phyloP scores from a whole-genome alignment of 306 rosid species.

The Bauhinia variegata region DNA sequence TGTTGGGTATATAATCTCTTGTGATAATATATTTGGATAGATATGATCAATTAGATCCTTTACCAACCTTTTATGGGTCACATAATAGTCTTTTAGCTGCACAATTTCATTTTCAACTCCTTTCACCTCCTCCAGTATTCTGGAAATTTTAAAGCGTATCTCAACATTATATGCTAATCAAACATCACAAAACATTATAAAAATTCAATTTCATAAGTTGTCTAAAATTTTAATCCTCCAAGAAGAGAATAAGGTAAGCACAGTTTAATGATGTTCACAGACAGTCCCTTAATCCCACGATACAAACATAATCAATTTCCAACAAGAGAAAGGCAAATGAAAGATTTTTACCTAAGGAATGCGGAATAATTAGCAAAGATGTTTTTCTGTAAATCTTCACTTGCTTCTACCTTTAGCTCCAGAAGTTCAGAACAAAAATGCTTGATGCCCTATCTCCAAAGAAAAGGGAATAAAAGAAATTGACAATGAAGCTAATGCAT shows the following conservation, averaged over 20 bases:
- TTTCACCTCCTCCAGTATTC: conserved; percentile 62
- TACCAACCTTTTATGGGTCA: conserved; percentile 54
- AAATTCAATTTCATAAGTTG: conserved; percentile 1
- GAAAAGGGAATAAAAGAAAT: background rate
- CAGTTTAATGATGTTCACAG: background rate
- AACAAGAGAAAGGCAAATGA: background rate
- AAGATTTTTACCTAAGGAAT: conserved; percentile 57
- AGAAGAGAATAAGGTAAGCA: background rate
- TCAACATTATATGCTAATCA: conserved; percentile 9
- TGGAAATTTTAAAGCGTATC: conserved; percentile 36
- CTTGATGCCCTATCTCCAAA: conserved; percentile 61
- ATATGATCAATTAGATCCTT: conserved; percentile 54
- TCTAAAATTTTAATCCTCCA: background rate
- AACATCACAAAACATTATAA: conserved; percentile 5
- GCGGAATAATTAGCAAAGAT: conserved; percentile 58
- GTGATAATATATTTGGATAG: conserved; percentile 48
- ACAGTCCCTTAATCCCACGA: background rate
- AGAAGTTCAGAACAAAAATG: conserved; percentile 80
- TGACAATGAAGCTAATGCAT: too few species aligned
- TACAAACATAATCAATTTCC: background rate
- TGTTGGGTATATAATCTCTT: conserved; percentile 39
- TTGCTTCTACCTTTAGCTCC: conserved; percentile 73
- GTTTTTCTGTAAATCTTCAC: conserved; percentile 61
- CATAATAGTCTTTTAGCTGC: conserved; percentile 60
- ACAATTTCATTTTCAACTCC: conserved; percentile 57